These are phyloP conservation scores for Oryza australiensis DNA, from an alignment of 176 grass and related monocot genomes.

Conservation along the genomic window DNA sequence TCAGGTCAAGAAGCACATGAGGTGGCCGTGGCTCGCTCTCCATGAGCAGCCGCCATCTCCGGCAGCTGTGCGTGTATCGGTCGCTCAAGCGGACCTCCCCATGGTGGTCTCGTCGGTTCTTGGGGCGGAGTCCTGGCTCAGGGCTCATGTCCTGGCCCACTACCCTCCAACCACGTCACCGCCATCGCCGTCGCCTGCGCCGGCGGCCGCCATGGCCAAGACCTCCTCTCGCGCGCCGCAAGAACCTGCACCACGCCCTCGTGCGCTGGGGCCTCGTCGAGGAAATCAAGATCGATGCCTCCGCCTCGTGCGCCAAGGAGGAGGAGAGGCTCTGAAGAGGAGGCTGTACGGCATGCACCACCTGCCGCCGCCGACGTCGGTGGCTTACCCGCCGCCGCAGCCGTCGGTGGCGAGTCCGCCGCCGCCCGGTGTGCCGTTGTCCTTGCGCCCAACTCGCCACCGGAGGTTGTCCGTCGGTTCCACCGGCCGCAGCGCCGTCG, in stretches of 20 bases:
- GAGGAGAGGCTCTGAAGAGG: slow-evolving; percentile 7
- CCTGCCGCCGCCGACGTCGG: background rate
- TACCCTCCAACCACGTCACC: slow-evolving; percentile 35
- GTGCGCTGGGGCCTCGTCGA: slow-evolving; percentile 33
- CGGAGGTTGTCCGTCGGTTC: background rate
- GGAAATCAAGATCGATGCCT: slow-evolving; percentile 37
- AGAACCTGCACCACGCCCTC: slow-evolving; percentile 47
- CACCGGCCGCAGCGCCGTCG: background rate
- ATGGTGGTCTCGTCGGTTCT: slow-evolving; percentile 37
- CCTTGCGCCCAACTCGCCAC: slow-evolving; percentile 29
- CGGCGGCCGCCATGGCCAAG: slow-evolving; percentile 9
- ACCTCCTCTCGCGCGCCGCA: slow-evolving; percentile 23
- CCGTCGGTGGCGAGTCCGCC: background rate
- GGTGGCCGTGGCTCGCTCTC: slow-evolving; percentile 29
- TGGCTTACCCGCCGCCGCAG: too few relatives aligned
- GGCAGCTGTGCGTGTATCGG: slow-evolving; percentile 24
- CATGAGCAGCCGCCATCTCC: slow-evolving; percentile 13
- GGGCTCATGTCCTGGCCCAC: slow-evolving; percentile 39
- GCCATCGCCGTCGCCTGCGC: slow-evolving; percentile 33
- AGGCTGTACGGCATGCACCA: slow-evolving; percentile 31
- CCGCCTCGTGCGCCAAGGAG: slow-evolving; percentile 2
- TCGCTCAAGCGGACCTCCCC: slow-evolving; percentile 28
- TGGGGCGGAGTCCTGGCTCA: slow-evolving; percentile 50
- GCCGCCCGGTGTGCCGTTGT: slow-evolving; percentile 21
- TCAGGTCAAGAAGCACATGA: slow-evolving; percentile 56